Evolutionary conservation across 2,329 filamentous ascomycete species (phyloP).

Genomic region (Xylariaceae sp.): DNA sequence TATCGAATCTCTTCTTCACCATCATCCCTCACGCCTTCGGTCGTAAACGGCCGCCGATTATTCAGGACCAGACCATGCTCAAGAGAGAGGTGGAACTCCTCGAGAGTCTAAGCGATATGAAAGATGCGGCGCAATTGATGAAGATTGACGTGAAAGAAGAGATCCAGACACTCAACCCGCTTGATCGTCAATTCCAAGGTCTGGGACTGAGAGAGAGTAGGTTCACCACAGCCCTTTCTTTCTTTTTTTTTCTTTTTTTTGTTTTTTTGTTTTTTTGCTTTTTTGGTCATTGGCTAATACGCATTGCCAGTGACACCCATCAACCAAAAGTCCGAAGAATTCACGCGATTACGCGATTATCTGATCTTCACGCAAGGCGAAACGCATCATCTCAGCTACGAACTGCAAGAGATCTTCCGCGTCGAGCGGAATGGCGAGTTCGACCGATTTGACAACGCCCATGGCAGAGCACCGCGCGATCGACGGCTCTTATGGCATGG

Average conservation of each 20-base stretch:
- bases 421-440: conserved; percentile 70
- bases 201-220: conserved; percentile 63
- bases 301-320: conserved; percentile 53
- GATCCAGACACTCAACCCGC: conserved; percentile 44
- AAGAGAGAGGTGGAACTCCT: conserved; percentile 75
- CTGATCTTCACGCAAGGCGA: conserved; percentile 59
- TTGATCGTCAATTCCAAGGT: conserved; percentile 68
- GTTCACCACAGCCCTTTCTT: background rate
- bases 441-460: conserved; percentile 57
- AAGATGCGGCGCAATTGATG: conserved; percentile 72
- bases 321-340: conserved; percentile 55
- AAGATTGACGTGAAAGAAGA: conserved; percentile 52
- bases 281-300: conserved; percentile 3
- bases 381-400: conserved; percentile 58
- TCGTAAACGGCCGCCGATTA: conserved; percentile 64
- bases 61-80: conserved; percentile 50
- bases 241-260: background rate
- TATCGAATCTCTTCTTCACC: conserved; percentile 76
- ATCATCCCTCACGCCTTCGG: conserved; percentile 74
- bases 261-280: background rate
- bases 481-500: conserved; percentile 83
- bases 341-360: conserved; percentile 58
- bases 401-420: conserved; percentile 72
- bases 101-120: conserved; percentile 79
- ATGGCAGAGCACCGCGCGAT: conserved; percentile 48